Base-by-base conservation (phyloP, 208 protist species). In the Naegleria lovaniensis region DNA sequence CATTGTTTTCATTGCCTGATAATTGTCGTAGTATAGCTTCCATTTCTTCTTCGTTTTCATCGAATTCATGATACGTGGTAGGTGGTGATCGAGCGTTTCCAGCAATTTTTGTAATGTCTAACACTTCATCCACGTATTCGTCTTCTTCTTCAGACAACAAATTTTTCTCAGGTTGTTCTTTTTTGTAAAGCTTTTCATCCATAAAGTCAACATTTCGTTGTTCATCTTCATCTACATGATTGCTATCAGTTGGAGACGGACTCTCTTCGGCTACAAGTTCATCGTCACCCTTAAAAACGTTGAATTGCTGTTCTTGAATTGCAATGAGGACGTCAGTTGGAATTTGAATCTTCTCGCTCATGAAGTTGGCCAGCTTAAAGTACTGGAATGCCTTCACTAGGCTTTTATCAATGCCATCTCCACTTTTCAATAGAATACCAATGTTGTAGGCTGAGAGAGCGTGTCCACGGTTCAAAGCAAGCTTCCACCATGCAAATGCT, bases 291-390 rank as follows among this genome's bases (percentile, higher is more conserved):
- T 79, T 29, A 79, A 79, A 79, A 15, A 36, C 29, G 36, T 79
- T 29, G 22, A 67, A 67, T 79, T 79, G 67, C n/a, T 79, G 67
- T 79, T 79, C 29, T 36, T 79, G 67, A 36, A 79, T 79, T 79
- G 16, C 67, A 36, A 79, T 36, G 19, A 79, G 29, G 6, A 79
- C 29, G 36, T 79, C 67, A 29, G 67, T 36, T 36, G 67, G 67
- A 36, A 79, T 36, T 79, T 79, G 67, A 36, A 79, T 29, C n/a
- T 79, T 79, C 25, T 79, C 67, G 9, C 67, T 43, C 13, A 85
- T 85, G n/a, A 85, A 85, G 11, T 85, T 85, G 13, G 79, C 79
- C n/a, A 85, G n/a, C 22, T 85, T 39, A 33, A 85, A 85, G 22
- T 85, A 85, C 41, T 85, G 38, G 22, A 43, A 43, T 43, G 79